These are phyloP conservation scores for Candida coquimbonensis DNA, from an alignment of 805 yeast genomes.

Conservation along the genomic window DNA sequence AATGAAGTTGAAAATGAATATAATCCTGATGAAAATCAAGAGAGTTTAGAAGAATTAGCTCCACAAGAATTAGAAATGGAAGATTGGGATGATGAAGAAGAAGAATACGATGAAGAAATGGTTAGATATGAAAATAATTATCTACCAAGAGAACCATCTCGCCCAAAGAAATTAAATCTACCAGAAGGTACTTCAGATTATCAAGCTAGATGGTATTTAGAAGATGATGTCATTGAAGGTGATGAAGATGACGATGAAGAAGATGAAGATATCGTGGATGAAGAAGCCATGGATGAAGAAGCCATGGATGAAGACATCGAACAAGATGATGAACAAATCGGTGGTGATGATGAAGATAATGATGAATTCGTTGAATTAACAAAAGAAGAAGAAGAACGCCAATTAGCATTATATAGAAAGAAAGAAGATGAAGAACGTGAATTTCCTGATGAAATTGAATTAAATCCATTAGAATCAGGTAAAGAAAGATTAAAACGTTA, in stretches of 20 bases:
- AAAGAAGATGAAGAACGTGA: conserved; percentile 78
- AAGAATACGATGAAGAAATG: conserved; percentile 23
- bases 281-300: conserved; percentile 25
- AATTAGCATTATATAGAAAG: conserved; percentile 59
- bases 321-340: conserved; percentile 24
- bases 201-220: conserved; percentile 72
- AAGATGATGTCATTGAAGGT: conserved; percentile 35
- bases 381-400: conserved; percentile 79
- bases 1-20: conserved; percentile 17
- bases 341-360: conserved; percentile 21
- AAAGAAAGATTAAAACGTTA: conserved; percentile 68
- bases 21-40: conserved; percentile 38
- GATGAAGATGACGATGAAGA: conserved; percentile 21
- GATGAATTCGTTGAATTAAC: conserved; percentile 65
- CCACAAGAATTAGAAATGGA: conserved; percentile 48
- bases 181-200: conserved; percentile 79
- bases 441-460: conserved; percentile 93
- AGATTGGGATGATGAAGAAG: conserved; percentile 30
- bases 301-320: conserved; percentile 20
- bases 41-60: conserved; percentile 52
- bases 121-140: conserved; percentile 35
- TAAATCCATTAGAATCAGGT: conserved; percentile 70
- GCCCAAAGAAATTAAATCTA: conserved; percentile 33
- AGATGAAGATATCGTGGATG: conserved; percentile 25
- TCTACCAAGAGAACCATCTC: conserved; percentile 25